A percentile compares a stretch with the other conserved stretches of the same genome.
phyloP scores from a whole-genome alignment of 371 early-diverging fungal genomes.

The Coemansia sp. region DNA sequence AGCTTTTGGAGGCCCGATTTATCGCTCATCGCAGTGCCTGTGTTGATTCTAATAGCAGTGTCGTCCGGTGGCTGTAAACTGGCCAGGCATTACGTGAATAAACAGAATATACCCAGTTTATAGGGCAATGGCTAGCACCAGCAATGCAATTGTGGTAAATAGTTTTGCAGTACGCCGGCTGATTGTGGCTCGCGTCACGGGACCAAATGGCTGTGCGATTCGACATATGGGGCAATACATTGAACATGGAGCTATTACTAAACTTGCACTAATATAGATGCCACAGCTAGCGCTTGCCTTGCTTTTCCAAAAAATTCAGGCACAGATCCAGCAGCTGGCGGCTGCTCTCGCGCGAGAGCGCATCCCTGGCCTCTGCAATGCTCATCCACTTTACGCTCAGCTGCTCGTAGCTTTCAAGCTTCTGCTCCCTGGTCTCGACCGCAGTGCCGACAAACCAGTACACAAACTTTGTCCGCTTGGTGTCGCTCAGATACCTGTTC shows the following conservation, averaged over 20 bases:
- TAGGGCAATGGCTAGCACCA: no score
- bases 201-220: no score
- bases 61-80: no score
- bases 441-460: constrained; percentile 38
- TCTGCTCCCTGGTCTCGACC: constrained; percentile 16
- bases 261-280: background rate
- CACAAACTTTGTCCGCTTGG: constrained; percentile 25
- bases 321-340: constrained; percentile 12
- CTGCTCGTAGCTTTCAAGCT: constrained; percentile 22
- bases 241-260: background rate
- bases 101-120: no score
- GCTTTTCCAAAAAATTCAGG: background rate
- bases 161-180: no score
- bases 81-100: no score
- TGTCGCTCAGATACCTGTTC: constrained; percentile 10
- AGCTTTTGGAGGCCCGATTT: constrained; percentile 61
- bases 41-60: no score
- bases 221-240: no score
- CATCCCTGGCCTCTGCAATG: background rate
- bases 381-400: constrained; percentile 19
- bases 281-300: background rate
- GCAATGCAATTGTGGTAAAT: no score
- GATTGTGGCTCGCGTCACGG: no score
- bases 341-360: constrained; percentile 23
- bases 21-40: constrained; percentile 9